Evolutionary conservation across 257 asterid species (phyloP), one percentile per base, ranked within the genome.

Genomic region (Anisodus acutangulus): DNA sequence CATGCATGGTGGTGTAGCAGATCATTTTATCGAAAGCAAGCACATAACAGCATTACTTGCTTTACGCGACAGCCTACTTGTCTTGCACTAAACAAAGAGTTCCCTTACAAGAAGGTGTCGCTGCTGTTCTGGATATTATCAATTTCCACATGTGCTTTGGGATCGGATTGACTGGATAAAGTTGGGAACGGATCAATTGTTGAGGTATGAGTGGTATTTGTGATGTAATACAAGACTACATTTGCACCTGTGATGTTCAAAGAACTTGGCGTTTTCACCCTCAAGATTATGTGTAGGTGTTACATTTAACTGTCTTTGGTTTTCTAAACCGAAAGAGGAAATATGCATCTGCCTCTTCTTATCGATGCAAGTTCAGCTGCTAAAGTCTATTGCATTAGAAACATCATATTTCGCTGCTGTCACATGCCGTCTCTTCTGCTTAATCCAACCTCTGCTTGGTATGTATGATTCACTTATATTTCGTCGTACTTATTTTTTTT

Each of bases 1-100:
- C 16, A 70, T 45, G 54, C 47, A 35, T 70, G 43, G 8, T 43
- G 16, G 80, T 72, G 80, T 47, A 47, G 60, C 80, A 72, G 43
- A 72, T 47, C 19, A 49, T 45, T 19, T 72, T 47, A 72, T 72
- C 11, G 19, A 47, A 72, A 47, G 19, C 41, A 45, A 47, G 60
- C 19, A 5, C 59, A 43, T 47, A 2, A 68, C 69, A 62, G 7
- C 31, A 17, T 71, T 45, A n/a, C 79, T 70, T n/a, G 79, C 22
- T 45, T 69, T 70, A 70, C 55, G 9, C 55, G 13, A 70, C 54
- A 16, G 16, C 79, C 55, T 70, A 4, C 35, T 43, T 71, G 79
- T 71, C 57, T 71, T 71, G 35, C 79, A 71, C 79, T 43, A 57
- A 41, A 41, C 54, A 41, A 71, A 49, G 8, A 17, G 31, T 35